These are phyloP conservation scores for Kalmusia sp. DNA, from an alignment of 2,329 filamentous ascomycete genomes.

Conservation along the genomic window DNA sequence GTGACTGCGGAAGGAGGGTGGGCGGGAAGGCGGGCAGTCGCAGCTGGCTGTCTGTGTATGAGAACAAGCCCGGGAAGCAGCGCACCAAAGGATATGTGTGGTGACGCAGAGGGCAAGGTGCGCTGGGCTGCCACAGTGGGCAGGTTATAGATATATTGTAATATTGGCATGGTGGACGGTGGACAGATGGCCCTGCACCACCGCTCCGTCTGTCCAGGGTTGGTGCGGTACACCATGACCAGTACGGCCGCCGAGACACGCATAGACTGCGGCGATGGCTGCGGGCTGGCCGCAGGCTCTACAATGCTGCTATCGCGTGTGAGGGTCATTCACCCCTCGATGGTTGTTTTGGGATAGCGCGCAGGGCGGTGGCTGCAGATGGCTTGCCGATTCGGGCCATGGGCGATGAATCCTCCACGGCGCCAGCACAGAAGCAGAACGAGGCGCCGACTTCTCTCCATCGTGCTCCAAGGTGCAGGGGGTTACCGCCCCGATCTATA, in stretches of 20 bases:
- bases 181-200: not conserved
- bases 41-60: not conserved
- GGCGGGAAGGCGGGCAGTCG: not conserved
- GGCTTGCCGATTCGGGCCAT: not conserved
- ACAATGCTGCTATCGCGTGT: not conserved
- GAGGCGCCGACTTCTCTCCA: not conserved
- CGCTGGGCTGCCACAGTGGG: not conserved
- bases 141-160: not conserved
- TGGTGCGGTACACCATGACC: slow-evolving; percentile 5
- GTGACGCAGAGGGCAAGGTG: not conserved
- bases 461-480: not conserved
- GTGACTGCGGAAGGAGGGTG: slow-evolving; percentile 8
- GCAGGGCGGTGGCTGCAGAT: not conserved
- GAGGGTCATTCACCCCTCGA: slow-evolving; percentile 5
- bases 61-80: not conserved
- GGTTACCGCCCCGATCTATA: not conserved
- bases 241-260: slow-evolving; percentile 3
- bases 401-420: not conserved
- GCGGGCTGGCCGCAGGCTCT: not conserved
- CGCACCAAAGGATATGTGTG: not conserved
- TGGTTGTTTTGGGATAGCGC: not conserved
- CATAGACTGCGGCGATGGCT: not conserved
- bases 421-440: not conserved
- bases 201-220: not conserved
- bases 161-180: not conserved